Evolutionary conservation across 805 yeast species (phyloP), one percentile per base, ranked within the genome.

Genomic region (Ogataea parapolymorpha): DNA sequence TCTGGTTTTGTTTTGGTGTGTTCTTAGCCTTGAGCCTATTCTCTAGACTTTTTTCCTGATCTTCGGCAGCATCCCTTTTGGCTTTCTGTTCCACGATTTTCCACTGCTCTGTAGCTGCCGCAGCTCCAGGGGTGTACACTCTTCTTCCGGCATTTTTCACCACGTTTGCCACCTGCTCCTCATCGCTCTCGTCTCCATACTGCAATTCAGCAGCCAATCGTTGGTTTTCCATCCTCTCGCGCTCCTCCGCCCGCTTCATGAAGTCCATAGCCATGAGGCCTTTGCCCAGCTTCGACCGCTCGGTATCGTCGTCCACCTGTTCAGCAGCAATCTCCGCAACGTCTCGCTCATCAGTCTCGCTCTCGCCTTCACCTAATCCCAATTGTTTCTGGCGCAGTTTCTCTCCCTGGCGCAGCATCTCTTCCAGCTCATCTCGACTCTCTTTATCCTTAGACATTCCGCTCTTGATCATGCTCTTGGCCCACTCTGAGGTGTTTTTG

Each of bases 201-300:
- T 75, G 75, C 41, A 87, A 56, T 35, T 69, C 67, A 44, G 70
- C 74, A 31, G 80, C 60, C 24, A 74, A 72, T 44, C 71, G 70
- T 37, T 70, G 63, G 60, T 87, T 90, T 31, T 72, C 79, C 39
- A 74, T 71, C 44, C 71, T 74, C 47, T 78, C 76, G 50, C 81
- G 74, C 41, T 80, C 81, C 46, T 83, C 95, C 1, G 98, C 98
- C 45, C 83, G 84, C 50, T 74, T 82, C 98, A 91, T 91, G 62
- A 91, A 91, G 51, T 90, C 95, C 98, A 93, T 93, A 35, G 80
- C 83, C 74, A 91, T 66, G 15, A 91, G 82, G 41, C 98, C 97
- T 62, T 90, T 91, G 15, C 93, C 90, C n/a, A 81, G 61, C 32
- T 69, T 72, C 24, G 67, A 62, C 25, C 62, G 60, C 2, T 53